Percentiles rank a stretch among this genome's conserved stretches.
Conservation (phyloP, 495 filamentous ascomycete species). For the Hyaloscypha bicolor region DNA sequence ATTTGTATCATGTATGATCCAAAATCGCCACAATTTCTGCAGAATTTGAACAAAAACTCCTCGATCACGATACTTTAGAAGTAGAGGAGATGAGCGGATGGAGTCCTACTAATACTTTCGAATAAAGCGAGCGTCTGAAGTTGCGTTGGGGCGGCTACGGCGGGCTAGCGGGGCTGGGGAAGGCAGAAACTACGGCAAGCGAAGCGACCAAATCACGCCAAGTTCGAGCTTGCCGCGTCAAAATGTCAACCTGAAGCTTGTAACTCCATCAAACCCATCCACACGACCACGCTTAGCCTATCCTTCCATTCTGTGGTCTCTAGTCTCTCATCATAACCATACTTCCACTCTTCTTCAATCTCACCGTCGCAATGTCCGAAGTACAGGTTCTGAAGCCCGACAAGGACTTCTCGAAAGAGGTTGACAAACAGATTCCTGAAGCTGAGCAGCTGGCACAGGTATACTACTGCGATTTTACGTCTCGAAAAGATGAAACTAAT, state of each 20-base stretch:
- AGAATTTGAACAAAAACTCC: too few relatives aligned
- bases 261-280: constrained; percentile 1
- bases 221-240: constrained; percentile 5
- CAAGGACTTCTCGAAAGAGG: constrained; percentile 84
- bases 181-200: neutral
- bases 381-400: constrained; percentile 51
- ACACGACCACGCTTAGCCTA: neutral
- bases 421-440: constrained; percentile 87
- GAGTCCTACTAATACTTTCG: too few relatives aligned
- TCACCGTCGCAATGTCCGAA: constrained; percentile 36
- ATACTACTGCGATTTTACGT: constrained; percentile 20
- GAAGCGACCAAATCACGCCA: neutral
- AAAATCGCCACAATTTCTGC: too few relatives aligned
- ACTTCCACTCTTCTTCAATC: neutral
- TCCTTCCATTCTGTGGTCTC: neutral
- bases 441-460: constrained; percentile 88
- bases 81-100: too few relatives aligned
- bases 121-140: too few relatives aligned
- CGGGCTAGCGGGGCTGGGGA: neutral
- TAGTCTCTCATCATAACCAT: constrained; percentile 10
- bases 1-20: too few relatives aligned
- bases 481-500: constrained; percentile 25
- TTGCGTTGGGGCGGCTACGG: too few relatives aligned
- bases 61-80: too few relatives aligned
- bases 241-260: constrained; percentile 7